Base-by-base conservation (phyloP, 164 flowering plant species). In the Tinospora cordifolia region DNA sequence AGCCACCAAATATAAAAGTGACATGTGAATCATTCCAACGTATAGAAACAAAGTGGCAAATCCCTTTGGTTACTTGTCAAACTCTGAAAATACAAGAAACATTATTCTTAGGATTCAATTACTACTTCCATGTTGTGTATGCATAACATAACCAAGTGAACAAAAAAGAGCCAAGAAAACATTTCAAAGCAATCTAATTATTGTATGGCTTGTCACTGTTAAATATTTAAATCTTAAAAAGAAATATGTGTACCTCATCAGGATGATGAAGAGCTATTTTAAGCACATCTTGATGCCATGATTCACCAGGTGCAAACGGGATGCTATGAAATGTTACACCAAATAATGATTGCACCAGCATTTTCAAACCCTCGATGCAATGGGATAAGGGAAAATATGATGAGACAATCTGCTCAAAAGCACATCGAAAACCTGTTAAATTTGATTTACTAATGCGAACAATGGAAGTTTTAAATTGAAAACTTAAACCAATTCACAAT, bases 251-350 rank as follows among this genome's bases (percentile, higher is more conserved):
- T 85, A 90, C 99, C 97, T 94, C 99, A 67, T 92, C 87, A 26
- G 97, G 96, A 78, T 89, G 97, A 80, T 86, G 87, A 66, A 94
- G 87, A 63, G 88, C 82, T 87, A 92, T 71, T 76, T 94, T 94
- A 58, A 90, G 81, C 82, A 94, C 98, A 79, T 85, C 89, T 13
- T 88, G 88, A 76, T 94, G 96, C 99, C 99, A 94, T 67, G 97
- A 83, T 89, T 94, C 99, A 73, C 98, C 97, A 17, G 86, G 91
- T 72, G 88, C 89, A 72, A 90, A 75, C 49, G 95, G 93, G 62
- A 88, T 77, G 59, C 65, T 70, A 38, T 63, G 76, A 79, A 85
- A 86, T 47, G 87, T 89, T 46, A 90, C 91, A 49, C 98, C 97
- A 86, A 92, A 92, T 72, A 94, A 80, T 71, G 97, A 92, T 78